A percentile compares a stretch with the other conserved stretches of the same genome.
Evolutionary conservation across 345 rosid species (phyloP).

Genomic region (Sisymbrium altissimum): DNA sequence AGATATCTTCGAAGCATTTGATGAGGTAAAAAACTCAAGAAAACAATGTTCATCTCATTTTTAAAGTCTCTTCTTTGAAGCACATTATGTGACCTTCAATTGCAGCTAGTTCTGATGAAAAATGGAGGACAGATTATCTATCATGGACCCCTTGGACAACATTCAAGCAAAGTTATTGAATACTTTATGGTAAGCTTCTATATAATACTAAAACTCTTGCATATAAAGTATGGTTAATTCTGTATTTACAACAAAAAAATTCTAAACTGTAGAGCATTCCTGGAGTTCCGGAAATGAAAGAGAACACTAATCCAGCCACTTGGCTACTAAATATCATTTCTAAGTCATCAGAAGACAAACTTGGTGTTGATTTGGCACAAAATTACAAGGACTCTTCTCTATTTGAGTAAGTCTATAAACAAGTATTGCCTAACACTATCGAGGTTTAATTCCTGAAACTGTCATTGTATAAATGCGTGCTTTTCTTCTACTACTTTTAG

Average conservation of each 20-base stretch:
- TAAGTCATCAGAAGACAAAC: conserved; percentile 35
- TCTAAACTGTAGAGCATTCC: conserved; percentile 26
- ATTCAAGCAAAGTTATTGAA: conserved; percentile 47
- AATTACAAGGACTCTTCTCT: conserved; percentile 34
- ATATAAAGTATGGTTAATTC: not conserved
- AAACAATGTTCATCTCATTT: too few relatives aligned
- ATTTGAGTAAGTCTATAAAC: conserved; percentile 35
- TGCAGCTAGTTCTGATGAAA: conserved; percentile 63
- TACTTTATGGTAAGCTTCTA: conserved; percentile 48
- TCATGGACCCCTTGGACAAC: conserved; percentile 50
- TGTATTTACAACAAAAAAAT: not conserved
- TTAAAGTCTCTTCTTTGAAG: not conserved
- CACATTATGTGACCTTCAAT: not conserved
- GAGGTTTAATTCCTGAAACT: too few relatives aligned
- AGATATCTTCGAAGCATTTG: conserved; percentile 45
- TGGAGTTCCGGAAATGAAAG: conserved; percentile 39
- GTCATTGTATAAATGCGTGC: too few relatives aligned
- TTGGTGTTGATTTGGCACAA: conserved; percentile 38
- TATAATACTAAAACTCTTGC: not conserved
- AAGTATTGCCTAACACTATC: too few relatives aligned
- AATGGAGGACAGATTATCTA: conserved; percentile 56
- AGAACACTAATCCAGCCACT: conserved; percentile 46
- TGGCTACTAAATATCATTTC: conserved; percentile 50
- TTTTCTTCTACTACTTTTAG: too few relatives aligned
- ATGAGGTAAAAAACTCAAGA: too few relatives aligned